These are phyloP conservation scores for Lasiosphaeria ovina DNA, from an alignment of 495 filamentous ascomycete genomes.

Conservation along the genomic window DNA sequence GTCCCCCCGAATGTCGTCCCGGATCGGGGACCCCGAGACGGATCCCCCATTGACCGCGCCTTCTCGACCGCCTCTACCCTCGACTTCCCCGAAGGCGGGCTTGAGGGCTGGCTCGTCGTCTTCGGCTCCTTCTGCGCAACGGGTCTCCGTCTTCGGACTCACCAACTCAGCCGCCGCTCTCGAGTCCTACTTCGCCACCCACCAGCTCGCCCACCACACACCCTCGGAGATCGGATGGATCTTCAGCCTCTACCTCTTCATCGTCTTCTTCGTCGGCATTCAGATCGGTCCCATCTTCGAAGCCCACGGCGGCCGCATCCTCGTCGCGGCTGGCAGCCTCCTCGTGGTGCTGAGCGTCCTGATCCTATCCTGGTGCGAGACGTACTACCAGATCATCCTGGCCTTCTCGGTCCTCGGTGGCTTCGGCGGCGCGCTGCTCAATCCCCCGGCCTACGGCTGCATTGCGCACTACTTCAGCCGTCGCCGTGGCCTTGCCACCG, in stretches of 20 bases:
- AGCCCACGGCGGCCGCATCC: neutral
- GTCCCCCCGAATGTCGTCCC: too few species aligned
- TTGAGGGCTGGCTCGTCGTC: slow-evolving; percentile 60
- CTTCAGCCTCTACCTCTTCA: neutral
- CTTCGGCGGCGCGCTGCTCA: slow-evolving; percentile 56
- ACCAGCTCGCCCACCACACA: slow-evolving; percentile 54
- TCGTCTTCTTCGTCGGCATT: neutral
- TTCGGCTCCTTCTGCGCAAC: slow-evolving; percentile 60
- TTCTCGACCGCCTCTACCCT: slow-evolving; percentile 18
- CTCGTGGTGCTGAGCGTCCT: neutral
- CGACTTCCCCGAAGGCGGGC: slow-evolving; percentile 60
- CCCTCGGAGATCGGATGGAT: neutral
- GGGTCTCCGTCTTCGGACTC: slow-evolving; percentile 61
- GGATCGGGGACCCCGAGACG: too few species aligned
- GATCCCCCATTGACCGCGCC: too few species aligned
- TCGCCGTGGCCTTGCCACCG: slow-evolving; percentile 60
- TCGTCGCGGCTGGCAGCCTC: neutral
- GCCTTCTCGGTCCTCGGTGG: slow-evolving; percentile 59
- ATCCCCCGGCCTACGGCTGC: slow-evolving; percentile 56
- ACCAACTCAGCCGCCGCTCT: slow-evolving; percentile 63
- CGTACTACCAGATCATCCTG: slow-evolving; percentile 66
- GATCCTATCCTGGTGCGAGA: neutral
- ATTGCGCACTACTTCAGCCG: slow-evolving; percentile 65
- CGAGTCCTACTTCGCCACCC: slow-evolving; percentile 58
- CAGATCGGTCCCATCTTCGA: neutral